Evolutionary conservation across 371 early-diverging fungal genomes (phyloP).

Genomic region (Syncephalastrum contaminatum): DNA sequence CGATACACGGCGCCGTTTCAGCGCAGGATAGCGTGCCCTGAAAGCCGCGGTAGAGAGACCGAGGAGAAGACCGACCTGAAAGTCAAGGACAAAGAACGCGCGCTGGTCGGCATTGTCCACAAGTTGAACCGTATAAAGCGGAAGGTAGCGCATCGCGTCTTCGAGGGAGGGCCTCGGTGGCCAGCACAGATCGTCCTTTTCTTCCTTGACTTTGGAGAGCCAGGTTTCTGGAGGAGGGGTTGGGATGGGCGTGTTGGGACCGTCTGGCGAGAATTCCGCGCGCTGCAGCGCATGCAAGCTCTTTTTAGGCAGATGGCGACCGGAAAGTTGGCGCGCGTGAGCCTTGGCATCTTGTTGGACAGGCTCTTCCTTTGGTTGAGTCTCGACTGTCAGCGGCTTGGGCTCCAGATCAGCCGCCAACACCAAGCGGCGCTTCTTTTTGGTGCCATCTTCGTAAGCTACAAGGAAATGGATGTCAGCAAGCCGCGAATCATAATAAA

Average conservation of each 20-base stretch:
- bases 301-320: conserved; percentile 40
- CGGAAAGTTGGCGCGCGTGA: conserved; percentile 37
- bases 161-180: conserved; percentile 18
- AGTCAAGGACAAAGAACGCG: conserved; percentile 64
- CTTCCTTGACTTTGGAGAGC: conserved; percentile 35
- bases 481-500: too few species aligned
- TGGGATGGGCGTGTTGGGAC: conserved; percentile 45
- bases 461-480: too few species aligned
- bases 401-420: conserved; percentile 28
- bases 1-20: conserved; percentile 53
- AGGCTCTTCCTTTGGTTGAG: not conserved
- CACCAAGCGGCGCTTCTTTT: conserved; percentile 31
- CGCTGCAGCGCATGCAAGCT: conserved; percentile 22
- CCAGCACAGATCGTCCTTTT: conserved; percentile 20
- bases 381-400: not conserved
- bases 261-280: conserved; percentile 32
- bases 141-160: conserved; percentile 57
- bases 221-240: conserved; percentile 48
- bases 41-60: conserved; percentile 49
- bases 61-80: conserved; percentile 63
- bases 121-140: conserved; percentile 44
- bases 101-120: conserved; percentile 8
- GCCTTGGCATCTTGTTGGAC: conserved; percentile 11
- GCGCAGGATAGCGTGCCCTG: conserved; percentile 56
- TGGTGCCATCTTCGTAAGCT: too few species aligned